Conservation (phyloP, 805 yeast genomes). For the Cyberlindnera amylophila region DNA sequence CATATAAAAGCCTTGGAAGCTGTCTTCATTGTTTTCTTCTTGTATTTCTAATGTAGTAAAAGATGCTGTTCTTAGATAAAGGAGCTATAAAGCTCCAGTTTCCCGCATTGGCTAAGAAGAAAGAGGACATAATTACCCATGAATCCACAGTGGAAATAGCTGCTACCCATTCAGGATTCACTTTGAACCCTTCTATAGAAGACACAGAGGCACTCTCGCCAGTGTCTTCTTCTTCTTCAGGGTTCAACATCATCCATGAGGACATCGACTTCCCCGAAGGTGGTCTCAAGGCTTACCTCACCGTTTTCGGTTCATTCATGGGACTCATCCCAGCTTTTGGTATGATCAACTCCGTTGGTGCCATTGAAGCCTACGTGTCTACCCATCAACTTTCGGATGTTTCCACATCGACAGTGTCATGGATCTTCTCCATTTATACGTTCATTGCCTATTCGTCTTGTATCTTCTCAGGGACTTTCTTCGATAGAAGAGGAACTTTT, state of each 20-base stretch:
- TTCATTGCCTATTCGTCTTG: slow-evolving; percentile 30
- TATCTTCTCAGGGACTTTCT: slow-evolving; percentile 42
- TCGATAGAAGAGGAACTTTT: slow-evolving; percentile 43
- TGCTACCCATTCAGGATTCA: slow-evolving; percentile 10
- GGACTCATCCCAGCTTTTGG: slow-evolving; percentile 55
- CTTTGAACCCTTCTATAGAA: slow-evolving; percentile 1
- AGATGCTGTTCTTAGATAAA: slow-evolving; percentile 5
- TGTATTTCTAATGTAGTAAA: too few relatives aligned
- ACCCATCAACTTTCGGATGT: slow-evolving; percentile 45
- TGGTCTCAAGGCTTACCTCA: slow-evolving; percentile 48
- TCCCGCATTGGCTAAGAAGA: slow-evolving; percentile 6
- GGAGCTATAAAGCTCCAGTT: slow-evolving; percentile 6
- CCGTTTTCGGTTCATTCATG: slow-evolving; percentile 51
- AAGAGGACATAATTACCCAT: neutral
- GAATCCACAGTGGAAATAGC: slow-evolving; percentile 10
- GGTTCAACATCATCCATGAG: slow-evolving; percentile 11
- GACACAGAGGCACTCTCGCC: slow-evolving; percentile 2
- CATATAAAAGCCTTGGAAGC: too few relatives aligned
- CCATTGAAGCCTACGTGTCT: slow-evolving; percentile 54
- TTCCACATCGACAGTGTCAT: slow-evolving; percentile 45
- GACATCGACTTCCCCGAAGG: slow-evolving; percentile 47
- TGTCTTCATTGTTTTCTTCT: too few relatives aligned
- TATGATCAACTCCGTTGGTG: slow-evolving; percentile 54
- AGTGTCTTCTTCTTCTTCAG: slow-evolving; percentile 1
- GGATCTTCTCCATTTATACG: slow-evolving; percentile 46